A percentile compares a stretch with the other conserved stretches of the same genome.
Conservation (phyloP, 2,329 filamentous ascomycete species). For the Ustulina deusta region DNA sequence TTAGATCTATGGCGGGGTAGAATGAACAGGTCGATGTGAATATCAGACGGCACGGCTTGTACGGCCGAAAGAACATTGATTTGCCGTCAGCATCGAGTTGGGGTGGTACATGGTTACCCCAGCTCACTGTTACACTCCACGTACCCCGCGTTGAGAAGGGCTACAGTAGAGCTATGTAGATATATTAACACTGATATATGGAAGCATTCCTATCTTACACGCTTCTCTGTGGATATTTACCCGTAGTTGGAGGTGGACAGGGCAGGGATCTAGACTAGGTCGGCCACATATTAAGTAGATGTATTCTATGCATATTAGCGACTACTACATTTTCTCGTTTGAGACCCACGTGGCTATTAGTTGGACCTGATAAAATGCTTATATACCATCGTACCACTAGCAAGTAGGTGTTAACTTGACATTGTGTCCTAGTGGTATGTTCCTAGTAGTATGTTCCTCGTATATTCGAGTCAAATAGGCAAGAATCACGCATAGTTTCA, state of each 20-base stretch:
- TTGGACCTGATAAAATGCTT: no score
- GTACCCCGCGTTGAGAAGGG: conserved; percentile 29
- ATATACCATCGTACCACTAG: no score
- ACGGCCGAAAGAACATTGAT: conserved; percentile 28
- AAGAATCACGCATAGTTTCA: no score
- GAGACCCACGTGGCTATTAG: no score
- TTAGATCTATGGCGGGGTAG: conserved; percentile 11
- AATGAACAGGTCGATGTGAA: neutral
- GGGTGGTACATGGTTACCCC: conserved; percentile 16
- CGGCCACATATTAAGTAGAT: neutral
- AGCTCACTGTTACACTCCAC: neutral
- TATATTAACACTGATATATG: neutral
- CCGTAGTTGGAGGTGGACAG: neutral
- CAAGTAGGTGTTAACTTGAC: no score
- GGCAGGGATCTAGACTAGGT: neutral
- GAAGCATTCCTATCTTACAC: neutral
- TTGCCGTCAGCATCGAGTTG: conserved; percentile 3
- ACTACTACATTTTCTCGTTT: neutral
- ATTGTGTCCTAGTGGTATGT: no score
- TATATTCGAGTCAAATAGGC: neutral
- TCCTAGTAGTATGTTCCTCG: no score
- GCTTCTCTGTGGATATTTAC: neutral
- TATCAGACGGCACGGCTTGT: neutral
- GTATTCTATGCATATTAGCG: no score
- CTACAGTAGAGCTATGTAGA: conserved; percentile 1